Percentiles rank a stretch among this genome's conserved stretches.
phyloP scores from a whole-genome alignment of 177 flowering plant species.

The Telopea speciosissima region DNA sequence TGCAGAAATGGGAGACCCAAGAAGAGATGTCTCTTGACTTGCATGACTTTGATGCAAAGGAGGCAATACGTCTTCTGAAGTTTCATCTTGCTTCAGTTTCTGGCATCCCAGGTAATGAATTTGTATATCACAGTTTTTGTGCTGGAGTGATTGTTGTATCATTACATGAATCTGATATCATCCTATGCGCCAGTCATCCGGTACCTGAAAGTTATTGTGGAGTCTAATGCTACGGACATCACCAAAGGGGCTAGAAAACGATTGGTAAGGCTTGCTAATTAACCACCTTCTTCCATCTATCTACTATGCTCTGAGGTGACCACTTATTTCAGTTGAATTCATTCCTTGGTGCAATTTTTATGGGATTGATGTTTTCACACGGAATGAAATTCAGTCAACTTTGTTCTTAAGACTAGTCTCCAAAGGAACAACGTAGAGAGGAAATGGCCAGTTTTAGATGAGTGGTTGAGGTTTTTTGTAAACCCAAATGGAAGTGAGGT shows the following conservation, averaged over 20 bases:
- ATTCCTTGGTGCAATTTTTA: neutral
- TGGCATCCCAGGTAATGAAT: constrained; percentile 34
- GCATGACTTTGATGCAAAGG: constrained; percentile 37
- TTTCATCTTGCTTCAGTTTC: constrained; percentile 33
- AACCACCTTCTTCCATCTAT: neutral
- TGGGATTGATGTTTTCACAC: neutral
- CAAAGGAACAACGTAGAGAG: neutral
- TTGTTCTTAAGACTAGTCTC: neutral
- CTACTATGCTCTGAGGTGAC: too few relatives aligned
- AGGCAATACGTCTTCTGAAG: constrained; percentile 37
- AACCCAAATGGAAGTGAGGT: too few relatives aligned
- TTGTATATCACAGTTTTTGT: neutral
- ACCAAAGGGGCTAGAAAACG: constrained; percentile 31
- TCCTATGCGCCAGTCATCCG: constrained; percentile 31
- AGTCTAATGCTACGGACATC: constrained; percentile 22
- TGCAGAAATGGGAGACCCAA: constrained; percentile 21
- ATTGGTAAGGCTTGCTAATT: constrained; percentile 30
- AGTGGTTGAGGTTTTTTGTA: too few relatives aligned
- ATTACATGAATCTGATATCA: constrained; percentile 1
- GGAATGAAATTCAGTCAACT: neutral
- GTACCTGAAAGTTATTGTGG: constrained; percentile 36
- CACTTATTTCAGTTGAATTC: neutral
- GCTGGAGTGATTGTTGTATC: constrained; percentile 1
- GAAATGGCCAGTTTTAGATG: too few relatives aligned
- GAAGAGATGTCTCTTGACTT: constrained; percentile 42